Conservation (phyloP, 768 basidiomycete species). For the Lactifluus echinatus region DNA sequence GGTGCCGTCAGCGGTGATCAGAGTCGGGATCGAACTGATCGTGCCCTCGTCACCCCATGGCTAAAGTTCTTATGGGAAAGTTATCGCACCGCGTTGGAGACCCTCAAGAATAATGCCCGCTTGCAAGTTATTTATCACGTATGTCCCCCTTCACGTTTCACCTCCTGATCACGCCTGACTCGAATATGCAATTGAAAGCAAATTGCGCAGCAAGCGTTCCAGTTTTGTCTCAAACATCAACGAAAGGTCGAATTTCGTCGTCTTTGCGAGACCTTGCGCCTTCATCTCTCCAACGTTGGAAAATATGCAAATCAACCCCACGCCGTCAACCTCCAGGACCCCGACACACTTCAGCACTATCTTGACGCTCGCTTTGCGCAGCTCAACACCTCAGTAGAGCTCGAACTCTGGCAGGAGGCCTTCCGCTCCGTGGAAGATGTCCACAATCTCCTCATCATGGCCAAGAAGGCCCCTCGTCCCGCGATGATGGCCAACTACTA, state of each 20-base stretch:
- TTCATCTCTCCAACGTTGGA: constrained; percentile 89
- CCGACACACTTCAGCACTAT: constrained; percentile 90
- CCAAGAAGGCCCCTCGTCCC: constrained; percentile 86
- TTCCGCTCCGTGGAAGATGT: constrained; percentile 98
- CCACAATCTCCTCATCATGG: constrained; percentile 88
- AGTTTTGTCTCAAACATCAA: constrained; percentile 88
- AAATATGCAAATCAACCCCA: constrained; percentile 94
- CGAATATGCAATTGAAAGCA: constrained; percentile 40
- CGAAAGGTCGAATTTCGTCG: constrained; percentile 97
- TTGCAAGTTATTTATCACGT: constrained; percentile 94
- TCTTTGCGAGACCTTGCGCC: constrained; percentile 89
- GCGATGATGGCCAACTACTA: constrained; percentile 99
- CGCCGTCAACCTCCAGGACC: constrained; percentile 90
- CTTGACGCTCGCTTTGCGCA: constrained; percentile 96
- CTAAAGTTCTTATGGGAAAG: constrained; percentile 99
- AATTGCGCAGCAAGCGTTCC: constrained; percentile 95
- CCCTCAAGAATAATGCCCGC: constrained; percentile 90
- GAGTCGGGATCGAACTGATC: constrained; percentile 89
- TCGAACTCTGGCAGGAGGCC: constrained; percentile 98
- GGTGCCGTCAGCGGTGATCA: constrained; percentile 86
- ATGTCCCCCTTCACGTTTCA: constrained; percentile 20
- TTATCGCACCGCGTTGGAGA: constrained; percentile 91
- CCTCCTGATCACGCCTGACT: neutral
- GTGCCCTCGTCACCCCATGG: constrained; percentile 93
- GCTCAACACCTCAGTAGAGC: constrained; percentile 91